These are phyloP conservation scores for Aureobasidium sp. DNA, from an alignment of 2,329 filamentous ascomycete species.

Conservation along the genomic window DNA sequence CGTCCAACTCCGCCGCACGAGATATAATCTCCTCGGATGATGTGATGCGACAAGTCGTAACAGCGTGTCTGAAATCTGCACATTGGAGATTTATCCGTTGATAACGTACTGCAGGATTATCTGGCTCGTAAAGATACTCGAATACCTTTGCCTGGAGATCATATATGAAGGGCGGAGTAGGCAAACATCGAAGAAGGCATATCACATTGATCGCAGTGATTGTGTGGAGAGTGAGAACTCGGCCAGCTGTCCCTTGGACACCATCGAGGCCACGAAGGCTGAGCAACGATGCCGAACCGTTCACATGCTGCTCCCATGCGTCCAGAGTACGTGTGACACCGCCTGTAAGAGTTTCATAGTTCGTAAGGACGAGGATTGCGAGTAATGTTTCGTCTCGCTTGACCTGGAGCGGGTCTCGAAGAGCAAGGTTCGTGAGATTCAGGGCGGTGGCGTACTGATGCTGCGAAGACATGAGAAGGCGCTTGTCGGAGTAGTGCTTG, in stretches of 20 bases:
- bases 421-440: constrained; percentile 6
- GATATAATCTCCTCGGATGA: neutral
- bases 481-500: neutral
- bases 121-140: neutral
- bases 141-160: neutral
- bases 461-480: neutral
- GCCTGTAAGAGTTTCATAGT: constrained; percentile 7
- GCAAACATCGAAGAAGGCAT: neutral
- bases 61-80: neutral
- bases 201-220: neutral
- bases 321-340: neutral
- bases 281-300: neutral
- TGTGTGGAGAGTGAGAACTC: neutral
- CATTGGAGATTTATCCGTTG: neutral
- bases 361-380: neutral
- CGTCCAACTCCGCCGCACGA: neutral
- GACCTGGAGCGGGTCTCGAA: neutral
- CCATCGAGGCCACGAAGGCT: neutral
- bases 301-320: constrained; percentile 9
- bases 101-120: neutral
- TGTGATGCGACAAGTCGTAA: neutral
- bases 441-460: neutral
- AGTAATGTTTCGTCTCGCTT: constrained; percentile 1
- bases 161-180: neutral
- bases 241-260: neutral